Conservation (phyloP, 192 early-diverging fungal genomes). For the Coemansia sp. region DNA sequence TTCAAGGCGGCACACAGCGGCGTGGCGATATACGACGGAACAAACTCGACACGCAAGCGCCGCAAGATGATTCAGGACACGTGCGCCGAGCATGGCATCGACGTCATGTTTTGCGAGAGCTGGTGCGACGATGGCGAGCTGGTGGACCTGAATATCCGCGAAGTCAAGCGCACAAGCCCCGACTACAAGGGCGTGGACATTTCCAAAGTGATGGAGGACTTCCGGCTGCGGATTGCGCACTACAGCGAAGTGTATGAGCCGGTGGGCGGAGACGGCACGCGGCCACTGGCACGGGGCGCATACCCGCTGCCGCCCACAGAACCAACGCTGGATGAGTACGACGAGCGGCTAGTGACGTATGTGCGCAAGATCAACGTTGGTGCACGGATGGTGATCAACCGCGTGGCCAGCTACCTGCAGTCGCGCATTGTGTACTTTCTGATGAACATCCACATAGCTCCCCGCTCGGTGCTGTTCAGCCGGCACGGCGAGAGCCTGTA, state of each 20-base stretch:
- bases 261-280: conserved; percentile 57
- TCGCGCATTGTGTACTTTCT: conserved; percentile 97
- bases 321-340: conserved; percentile 46
- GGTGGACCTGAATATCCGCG: conserved; percentile 87
- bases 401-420: conserved; percentile 93
- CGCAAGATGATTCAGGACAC: conserved; percentile 70
- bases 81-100: conserved; percentile 70
- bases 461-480: conserved; percentile 89
- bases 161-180: conserved; percentile 92
- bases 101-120: conserved; percentile 96
- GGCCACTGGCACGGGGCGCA: conserved; percentile 50
- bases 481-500: conserved; percentile 92
- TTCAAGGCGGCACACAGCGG: conserved; percentile 76
- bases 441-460: conserved; percentile 98
- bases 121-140: conserved; percentile 89
- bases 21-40: conserved; percentile 97
- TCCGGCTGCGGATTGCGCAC: conserved; percentile 86
- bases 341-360: conserved; percentile 73
- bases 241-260: conserved; percentile 92
- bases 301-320: conserved; percentile 44
- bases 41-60: conserved; percentile 87
- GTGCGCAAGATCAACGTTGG: conserved; percentile 97
- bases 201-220: conserved; percentile 85
- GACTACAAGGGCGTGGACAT: conserved; percentile 88
- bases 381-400: conserved; percentile 85